Percentiles rank a stretch among this genome's conserved stretches.
These are phyloP conservation scores for Fonsecaea pugnacius DNA, from an alignment of 2,329 filamentous ascomycete genomes.

Conservation along the genomic window DNA sequence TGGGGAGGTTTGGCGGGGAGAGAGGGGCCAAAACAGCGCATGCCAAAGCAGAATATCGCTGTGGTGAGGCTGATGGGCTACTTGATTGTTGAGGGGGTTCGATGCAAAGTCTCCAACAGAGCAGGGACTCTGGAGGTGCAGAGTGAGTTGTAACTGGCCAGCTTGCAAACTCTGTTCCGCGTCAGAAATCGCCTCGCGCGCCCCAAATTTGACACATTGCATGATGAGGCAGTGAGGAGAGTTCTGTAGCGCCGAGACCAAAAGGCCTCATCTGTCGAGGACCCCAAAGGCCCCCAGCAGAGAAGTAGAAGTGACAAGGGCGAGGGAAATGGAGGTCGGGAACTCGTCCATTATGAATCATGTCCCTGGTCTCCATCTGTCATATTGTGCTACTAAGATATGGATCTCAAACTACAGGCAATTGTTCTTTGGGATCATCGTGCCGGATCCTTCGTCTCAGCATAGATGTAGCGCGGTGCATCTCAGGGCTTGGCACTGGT, in stretches of 20 bases:
- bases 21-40: not conserved
- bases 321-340: not conserved
- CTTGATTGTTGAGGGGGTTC: conserved; percentile 4
- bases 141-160: not conserved
- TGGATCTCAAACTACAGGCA: not conserved
- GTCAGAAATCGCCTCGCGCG: not conserved
- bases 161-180: conserved; percentile 5
- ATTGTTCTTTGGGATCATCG: not conserved
- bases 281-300: not conserved
- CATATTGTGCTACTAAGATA: not conserved
- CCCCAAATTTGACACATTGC: not conserved
- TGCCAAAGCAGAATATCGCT: conserved; percentile 1
- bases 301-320: not conserved
- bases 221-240: not conserved
- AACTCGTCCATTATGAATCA: not conserved
- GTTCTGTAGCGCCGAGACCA: not conserved
- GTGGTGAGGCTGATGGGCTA: conserved; percentile 1
- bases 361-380: not conserved
- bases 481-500: not conserved
- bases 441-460: not conserved
- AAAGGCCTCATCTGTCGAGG: not conserved
- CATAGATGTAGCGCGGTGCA: not conserved
- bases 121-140: not conserved
- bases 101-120: not conserved
- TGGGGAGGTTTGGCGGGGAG: not conserved